Evolutionary conservation across 164 flowering plant genomes (phyloP).

Genomic region (Cinnamomum micranthum): DNA sequence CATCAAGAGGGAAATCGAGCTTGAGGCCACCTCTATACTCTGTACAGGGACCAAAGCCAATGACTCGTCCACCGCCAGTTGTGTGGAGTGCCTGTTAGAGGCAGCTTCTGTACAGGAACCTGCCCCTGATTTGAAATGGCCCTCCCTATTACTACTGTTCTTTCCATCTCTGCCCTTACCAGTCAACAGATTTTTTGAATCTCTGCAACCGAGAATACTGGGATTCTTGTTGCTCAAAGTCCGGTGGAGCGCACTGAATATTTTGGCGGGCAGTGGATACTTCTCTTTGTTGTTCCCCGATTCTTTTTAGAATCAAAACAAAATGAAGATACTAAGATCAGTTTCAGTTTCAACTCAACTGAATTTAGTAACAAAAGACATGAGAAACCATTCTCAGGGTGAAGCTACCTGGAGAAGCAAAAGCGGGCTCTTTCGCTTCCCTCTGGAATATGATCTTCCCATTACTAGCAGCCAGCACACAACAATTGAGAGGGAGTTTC

Average conservation of each 20-base stretch:
- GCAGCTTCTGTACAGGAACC: slow-evolving; percentile 5
- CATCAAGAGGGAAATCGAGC: slow-evolving; percentile 34
- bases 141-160: neutral
- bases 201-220: slow-evolving; percentile 20
- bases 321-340: neutral
- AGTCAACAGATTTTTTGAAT: neutral
- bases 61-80: slow-evolving; percentile 32
- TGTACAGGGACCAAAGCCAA: slow-evolving; percentile 67
- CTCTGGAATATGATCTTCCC: slow-evolving; percentile 75
- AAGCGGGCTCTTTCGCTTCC: slow-evolving; percentile 23
- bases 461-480: slow-evolving; percentile 71
- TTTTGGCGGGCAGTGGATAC: slow-evolving; percentile 5
- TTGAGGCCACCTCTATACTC: slow-evolving; percentile 31
- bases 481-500: slow-evolving; percentile 59
- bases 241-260: slow-evolving; percentile 40
- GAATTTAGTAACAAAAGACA: neutral
- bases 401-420: neutral
- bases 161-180: neutral
- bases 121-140: neutral
- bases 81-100: neutral
- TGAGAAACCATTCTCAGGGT: neutral
- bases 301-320: neutral
- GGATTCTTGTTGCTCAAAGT: slow-evolving; percentile 39
- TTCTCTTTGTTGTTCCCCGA: neutral
- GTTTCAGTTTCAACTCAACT: neutral